Percentiles rank a stretch among this genome's conserved stretches.
These are phyloP conservation scores for Lentinula sp. DNA, from an alignment of 768 basidiomycete genomes.

Conservation along the genomic window DNA sequence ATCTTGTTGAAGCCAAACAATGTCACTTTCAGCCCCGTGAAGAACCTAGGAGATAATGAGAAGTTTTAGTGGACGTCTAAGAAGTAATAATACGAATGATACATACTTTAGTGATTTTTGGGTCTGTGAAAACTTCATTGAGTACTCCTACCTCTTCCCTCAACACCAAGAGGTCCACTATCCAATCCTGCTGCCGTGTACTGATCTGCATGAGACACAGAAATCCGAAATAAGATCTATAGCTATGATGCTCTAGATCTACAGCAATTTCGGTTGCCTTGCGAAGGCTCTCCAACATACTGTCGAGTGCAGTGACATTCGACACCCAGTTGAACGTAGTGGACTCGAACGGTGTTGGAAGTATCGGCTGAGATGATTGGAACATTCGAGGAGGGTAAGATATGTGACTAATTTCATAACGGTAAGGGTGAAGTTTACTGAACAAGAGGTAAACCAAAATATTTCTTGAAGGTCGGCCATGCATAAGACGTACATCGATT, in stretches of 20 bases:
- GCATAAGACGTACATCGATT: neutral
- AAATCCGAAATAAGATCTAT: constrained; percentile 80
- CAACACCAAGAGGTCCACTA: constrained; percentile 77
- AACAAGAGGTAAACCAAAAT: neutral
- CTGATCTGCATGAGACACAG: constrained; percentile 92
- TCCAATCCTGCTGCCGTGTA: constrained; percentile 77
- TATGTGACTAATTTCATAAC: constrained; percentile 75
- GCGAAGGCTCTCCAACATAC: constrained; percentile 66
- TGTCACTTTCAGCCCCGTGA: constrained; percentile 92
- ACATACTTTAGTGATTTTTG: constrained; percentile 75
- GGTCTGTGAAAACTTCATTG: constrained; percentile 84
- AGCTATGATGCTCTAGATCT: constrained; percentile 92
- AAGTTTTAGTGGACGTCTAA: neutral
- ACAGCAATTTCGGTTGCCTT: constrained; percentile 76
- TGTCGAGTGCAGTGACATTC: constrained; percentile 45
- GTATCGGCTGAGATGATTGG: constrained; percentile 38
- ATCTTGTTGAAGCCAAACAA: constrained; percentile 95
- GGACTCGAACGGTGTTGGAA: constrained; percentile 54
- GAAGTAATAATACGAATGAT: neutral
- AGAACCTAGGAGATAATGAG: constrained; percentile 52
- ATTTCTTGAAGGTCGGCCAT: constrained; percentile 9
- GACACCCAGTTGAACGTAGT: constrained; percentile 71
- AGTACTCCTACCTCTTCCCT: constrained; percentile 68
- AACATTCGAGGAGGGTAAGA: constrained; percentile 69
- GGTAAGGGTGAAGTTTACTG: constrained; percentile 69